phyloP scores from a whole-genome alignment of 805 yeast genomes.

The Priceomyces medius region DNA sequence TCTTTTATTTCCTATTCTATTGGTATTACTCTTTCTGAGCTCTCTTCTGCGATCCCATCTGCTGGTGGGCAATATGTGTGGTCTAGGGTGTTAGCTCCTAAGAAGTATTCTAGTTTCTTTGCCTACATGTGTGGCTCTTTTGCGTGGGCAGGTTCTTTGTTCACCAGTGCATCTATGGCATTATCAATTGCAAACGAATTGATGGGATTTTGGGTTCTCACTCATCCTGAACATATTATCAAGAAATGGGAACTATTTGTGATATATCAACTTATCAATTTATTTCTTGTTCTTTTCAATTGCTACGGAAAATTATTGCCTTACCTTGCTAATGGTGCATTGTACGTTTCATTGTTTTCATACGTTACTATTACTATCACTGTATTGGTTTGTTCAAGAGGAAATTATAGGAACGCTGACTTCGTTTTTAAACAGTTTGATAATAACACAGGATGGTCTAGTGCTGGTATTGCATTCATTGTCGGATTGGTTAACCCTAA shows the following conservation, averaged over 20 bases:
- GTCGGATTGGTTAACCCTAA: slow-evolving; percentile 71
- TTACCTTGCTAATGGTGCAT: slow-evolving; percentile 45
- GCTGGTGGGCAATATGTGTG: slow-evolving; percentile 63
- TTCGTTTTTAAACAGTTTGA: slow-evolving; percentile 55
- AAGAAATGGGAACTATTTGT: slow-evolving; percentile 58
- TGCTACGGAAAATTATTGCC: slow-evolving; percentile 54
- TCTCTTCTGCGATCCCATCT: slow-evolving; percentile 52
- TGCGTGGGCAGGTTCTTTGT: slow-evolving; percentile 61
- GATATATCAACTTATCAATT: slow-evolving; percentile 45
- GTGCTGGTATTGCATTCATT: slow-evolving; percentile 59
- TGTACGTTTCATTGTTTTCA: slow-evolving; percentile 53
- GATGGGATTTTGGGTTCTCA: slow-evolving; percentile 50
- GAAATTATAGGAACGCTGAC: slow-evolving; percentile 48
- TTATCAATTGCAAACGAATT: slow-evolving; percentile 52
- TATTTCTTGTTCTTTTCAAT: slow-evolving; percentile 45
- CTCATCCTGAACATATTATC: slow-evolving; percentile 33
- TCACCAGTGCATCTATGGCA: slow-evolving; percentile 61
- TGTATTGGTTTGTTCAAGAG: slow-evolving; percentile 51
- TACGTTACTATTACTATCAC: slow-evolving; percentile 54
- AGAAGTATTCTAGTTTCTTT: slow-evolving; percentile 43
- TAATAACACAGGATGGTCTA: slow-evolving; percentile 61
- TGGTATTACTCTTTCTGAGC: slow-evolving; percentile 53
- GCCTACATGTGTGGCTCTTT: slow-evolving; percentile 62
- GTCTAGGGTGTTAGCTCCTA: slow-evolving; percentile 56
- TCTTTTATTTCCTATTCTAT: slow-evolving; percentile 47